phyloP scores from a whole-genome alignment of 345 rosid genomes.

The Acer yangbiense region DNA sequence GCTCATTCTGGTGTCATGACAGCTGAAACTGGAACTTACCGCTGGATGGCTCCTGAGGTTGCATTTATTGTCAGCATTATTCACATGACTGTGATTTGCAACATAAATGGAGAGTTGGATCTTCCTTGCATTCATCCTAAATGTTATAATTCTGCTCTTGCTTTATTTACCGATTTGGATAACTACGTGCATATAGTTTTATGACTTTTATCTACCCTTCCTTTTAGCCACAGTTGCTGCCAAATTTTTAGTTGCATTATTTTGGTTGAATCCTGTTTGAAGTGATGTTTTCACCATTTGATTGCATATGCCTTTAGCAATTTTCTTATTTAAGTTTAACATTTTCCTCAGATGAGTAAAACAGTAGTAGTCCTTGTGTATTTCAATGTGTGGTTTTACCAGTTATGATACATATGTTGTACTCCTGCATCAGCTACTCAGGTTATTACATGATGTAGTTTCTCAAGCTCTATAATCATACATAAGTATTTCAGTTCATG shows the following conservation, averaged over 20 bases:
- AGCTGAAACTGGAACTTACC: slow-evolving; percentile 98
- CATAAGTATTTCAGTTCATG: neutral
- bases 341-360: neutral
- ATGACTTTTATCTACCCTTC: neutral
- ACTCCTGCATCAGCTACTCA: neutral
- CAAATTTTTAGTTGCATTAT: neutral
- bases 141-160: neutral
- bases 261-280: neutral
- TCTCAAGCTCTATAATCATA: neutral
- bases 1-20: slow-evolving; percentile 93
- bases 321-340: neutral
- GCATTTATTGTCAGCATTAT: slow-evolving; percentile 16
- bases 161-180: neutral
- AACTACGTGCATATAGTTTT: neutral
- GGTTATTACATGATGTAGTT: neutral
- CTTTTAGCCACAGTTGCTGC: neutral
- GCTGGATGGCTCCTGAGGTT: slow-evolving; percentile 99
- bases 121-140: slow-evolving; percentile 7
- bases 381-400: neutral
- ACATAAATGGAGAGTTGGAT: slow-evolving; percentile 10
- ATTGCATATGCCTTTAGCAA: neutral
- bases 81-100: slow-evolving; percentile 10
- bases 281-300: neutral
- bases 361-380: neutral
- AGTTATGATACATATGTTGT: neutral